A percentile compares a stretch with the other conserved stretches of the same genome.
phyloP scores from a whole-genome alignment of 2,329 filamentous ascomycete genomes.

The Paecilomyces dactylethromorphus region DNA sequence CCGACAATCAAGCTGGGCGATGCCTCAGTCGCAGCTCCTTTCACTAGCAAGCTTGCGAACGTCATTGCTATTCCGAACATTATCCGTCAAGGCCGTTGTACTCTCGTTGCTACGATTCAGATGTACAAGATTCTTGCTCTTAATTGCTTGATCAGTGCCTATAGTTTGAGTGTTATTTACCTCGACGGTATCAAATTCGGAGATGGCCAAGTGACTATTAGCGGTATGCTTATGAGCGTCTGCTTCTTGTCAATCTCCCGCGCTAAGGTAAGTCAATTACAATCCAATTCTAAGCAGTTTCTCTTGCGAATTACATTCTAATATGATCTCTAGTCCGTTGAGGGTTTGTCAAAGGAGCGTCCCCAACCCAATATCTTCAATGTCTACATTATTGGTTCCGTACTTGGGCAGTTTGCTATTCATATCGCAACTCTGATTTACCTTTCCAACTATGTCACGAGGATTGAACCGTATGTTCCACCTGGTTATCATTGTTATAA shows the following conservation, averaged over 20 bases:
- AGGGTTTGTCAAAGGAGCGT: conserved; percentile 90
- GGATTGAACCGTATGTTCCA: conserved; percentile 68
- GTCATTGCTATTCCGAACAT: conserved; percentile 98
- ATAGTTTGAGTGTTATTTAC: conserved; percentile 93
- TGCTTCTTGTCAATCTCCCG: conserved; percentile 99
- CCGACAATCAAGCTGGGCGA: conserved; percentile 96
- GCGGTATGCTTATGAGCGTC: conserved; percentile 98
- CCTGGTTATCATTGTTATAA: background rate
- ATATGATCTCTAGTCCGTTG: conserved; percentile 58
- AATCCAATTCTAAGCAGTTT: background rate
- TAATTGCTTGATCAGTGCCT: conserved; percentile 96
- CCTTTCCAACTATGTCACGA: conserved; percentile 81
- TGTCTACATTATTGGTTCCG: conserved; percentile 95
- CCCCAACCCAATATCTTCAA: conserved; percentile 99
- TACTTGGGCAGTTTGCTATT: conserved; percentile 92
- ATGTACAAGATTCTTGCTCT: conserved; percentile 99
- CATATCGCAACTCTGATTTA: conserved; percentile 94
- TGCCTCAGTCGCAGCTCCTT: conserved; percentile 92
- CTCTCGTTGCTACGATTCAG: conserved; percentile 94
- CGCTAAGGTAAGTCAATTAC: conserved; percentile 56
- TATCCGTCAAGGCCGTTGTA: conserved; percentile 94
- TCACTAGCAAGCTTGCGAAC: conserved; percentile 95
- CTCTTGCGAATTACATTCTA: conserved; percentile 2
- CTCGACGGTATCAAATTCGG: conserved; percentile 99
- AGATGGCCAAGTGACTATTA: conserved; percentile 96